These are phyloP conservation scores for Bipolaris victoriae DNA, from an alignment of 2,329 filamentous ascomycete species.

Conservation along the genomic window DNA sequence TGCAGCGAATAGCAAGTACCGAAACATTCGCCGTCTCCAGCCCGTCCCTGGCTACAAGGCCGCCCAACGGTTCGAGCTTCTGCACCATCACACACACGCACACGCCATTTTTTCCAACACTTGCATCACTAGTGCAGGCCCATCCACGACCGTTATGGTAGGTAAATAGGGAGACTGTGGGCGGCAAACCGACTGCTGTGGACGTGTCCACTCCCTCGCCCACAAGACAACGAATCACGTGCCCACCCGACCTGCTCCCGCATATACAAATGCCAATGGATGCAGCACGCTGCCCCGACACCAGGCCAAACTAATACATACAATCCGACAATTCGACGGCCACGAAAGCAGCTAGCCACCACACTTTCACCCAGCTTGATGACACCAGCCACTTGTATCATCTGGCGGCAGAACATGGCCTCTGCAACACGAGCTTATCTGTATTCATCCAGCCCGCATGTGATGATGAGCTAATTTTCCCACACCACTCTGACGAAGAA, in stretches of 20 bases:
- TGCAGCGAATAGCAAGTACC: constrained; percentile 15
- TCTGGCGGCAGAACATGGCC: constrained; percentile 54
- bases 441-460: not conserved
- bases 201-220: not conserved
- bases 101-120: constrained; percentile 19
- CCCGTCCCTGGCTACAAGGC: constrained; percentile 30
- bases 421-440: constrained; percentile 44
- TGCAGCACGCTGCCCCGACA: constrained; percentile 49
- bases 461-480: not conserved
- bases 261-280: constrained; percentile 51
- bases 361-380: constrained; percentile 58
- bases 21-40: constrained; percentile 23
- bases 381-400: constrained; percentile 51
- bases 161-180: constrained; percentile 1
- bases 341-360: constrained; percentile 58
- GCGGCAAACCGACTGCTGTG: not conserved
- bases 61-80: constrained; percentile 32
- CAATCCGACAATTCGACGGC: constrained; percentile 46
- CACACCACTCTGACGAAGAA: constrained; percentile 58
- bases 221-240: constrained; percentile 51
- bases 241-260: constrained; percentile 54
- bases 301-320: constrained; percentile 25
- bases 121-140: constrained; percentile 29
- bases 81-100: constrained; percentile 18
- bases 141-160: constrained; percentile 35